Conservation (phyloP, 2,329 filamentous ascomycete species). For the Penicillium brevicompactum region DNA sequence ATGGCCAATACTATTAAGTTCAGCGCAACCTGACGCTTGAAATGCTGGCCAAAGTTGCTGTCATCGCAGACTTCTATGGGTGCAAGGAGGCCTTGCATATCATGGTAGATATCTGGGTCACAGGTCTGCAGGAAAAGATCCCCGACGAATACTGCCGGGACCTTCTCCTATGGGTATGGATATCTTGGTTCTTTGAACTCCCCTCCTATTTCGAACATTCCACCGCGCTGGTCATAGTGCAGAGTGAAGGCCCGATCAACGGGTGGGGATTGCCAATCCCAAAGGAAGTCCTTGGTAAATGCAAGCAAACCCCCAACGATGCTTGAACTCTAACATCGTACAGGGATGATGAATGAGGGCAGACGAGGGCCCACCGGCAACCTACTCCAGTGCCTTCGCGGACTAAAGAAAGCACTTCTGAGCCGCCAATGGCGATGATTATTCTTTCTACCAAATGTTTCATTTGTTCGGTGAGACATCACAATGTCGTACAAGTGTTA, state of each 20-base stretch:
- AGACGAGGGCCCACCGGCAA: no score
- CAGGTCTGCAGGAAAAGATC: not conserved
- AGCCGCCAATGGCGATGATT: no score
- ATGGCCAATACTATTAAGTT: conserved; percentile 10
- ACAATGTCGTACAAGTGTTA: no score
- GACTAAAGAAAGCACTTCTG: no score
- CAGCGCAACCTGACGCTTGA: conserved; percentile 4
- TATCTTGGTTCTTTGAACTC: not conserved
- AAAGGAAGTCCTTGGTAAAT: not conserved
- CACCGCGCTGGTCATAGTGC: not conserved
- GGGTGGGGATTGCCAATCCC: not conserved
- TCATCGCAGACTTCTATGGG: not conserved
- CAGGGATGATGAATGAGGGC: no score
- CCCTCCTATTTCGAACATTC: not conserved
- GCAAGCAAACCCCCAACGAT: no score
- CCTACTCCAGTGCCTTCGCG: no score
- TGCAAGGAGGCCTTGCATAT: not conserved
- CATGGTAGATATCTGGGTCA: not conserved
- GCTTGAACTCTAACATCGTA: no score
- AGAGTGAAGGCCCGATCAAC: not conserved
- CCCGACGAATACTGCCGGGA: not conserved
- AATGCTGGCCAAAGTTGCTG: not conserved
- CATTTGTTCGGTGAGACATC: no score
- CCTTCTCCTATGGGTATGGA: not conserved
- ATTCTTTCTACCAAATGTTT: no score